These are phyloP conservation scores for Calycina herbarum DNA, from an alignment of 2,329 filamentous ascomycete species.

Conservation along the genomic window DNA sequence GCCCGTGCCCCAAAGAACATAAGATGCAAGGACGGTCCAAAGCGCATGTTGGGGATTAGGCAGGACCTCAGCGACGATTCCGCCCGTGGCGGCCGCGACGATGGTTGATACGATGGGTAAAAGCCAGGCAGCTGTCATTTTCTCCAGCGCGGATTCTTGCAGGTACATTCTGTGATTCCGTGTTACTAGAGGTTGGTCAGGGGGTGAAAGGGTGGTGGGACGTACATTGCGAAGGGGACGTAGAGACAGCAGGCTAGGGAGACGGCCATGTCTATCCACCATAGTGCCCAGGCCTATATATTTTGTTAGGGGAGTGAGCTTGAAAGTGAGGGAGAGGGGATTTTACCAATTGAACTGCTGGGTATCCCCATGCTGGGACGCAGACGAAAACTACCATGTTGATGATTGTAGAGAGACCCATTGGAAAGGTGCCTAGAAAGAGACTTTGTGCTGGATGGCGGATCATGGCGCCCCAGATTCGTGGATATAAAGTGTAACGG, in stretches of 20 bases:
- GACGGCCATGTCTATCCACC: slow-evolving; percentile 57
- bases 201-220: background rate
- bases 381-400: slow-evolving; percentile 64
- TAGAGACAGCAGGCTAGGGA: slow-evolving; percentile 55
- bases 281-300: slow-evolving; percentile 52
- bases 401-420: slow-evolving; percentile 68
- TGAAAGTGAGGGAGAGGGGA: background rate
- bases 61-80: slow-evolving; percentile 61
- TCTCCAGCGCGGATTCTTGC: slow-evolving; percentile 47
- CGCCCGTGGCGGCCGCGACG: slow-evolving; percentile 64
- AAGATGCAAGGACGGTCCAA: slow-evolving; percentile 63
- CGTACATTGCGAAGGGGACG: slow-evolving; percentile 57
- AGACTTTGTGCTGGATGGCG: slow-evolving; percentile 65
- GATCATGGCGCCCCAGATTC: slow-evolving; percentile 67
- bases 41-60: slow-evolving; percentile 55
- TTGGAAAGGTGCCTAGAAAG: slow-evolving; percentile 68
- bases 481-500: slow-evolving; percentile 64
- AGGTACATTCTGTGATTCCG: slow-evolving; percentile 29
- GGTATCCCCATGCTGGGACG: slow-evolving; percentile 58
- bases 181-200: slow-evolving; percentile 10
- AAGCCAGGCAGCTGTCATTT: slow-evolving; percentile 64
- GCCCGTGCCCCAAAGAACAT: slow-evolving; percentile 68
- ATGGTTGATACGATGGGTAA: slow-evolving; percentile 67
- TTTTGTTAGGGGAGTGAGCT: background rate
- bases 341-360: slow-evolving; percentile 49